Evolutionary conservation across 306 rosid genomes (phyloP).

Genomic region (Rubus parviflorus): DNA sequence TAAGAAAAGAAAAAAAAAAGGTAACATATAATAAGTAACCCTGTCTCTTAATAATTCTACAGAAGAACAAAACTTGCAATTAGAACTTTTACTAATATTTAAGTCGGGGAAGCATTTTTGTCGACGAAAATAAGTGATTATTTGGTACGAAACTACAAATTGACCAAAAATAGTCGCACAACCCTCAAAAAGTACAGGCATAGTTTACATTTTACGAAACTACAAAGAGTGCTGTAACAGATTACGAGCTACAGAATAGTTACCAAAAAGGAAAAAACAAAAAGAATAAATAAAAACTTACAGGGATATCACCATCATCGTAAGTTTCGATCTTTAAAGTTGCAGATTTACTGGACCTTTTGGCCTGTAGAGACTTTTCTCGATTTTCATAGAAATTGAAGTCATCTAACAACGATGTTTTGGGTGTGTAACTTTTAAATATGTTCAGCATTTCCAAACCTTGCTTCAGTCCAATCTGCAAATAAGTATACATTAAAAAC

Average conservation of each 20-base stretch:
- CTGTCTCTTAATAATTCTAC: not conserved
- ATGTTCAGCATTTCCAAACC: conserved; percentile 74
- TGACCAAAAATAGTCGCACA: not conserved
- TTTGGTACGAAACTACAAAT: not conserved
- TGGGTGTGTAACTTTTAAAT: conserved; percentile 54
- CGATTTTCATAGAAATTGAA: conserved; percentile 65
- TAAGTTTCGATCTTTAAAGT: conserved; percentile 39
- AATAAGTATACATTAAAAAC: conserved; percentile 14
- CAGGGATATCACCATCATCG: conserved; percentile 27
- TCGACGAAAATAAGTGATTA: not conserved
- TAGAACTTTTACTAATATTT: too few species aligned
- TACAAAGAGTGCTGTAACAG: not conserved
- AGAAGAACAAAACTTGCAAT: not conserved
- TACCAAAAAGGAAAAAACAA: not conserved
- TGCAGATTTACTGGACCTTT: conserved; percentile 34
- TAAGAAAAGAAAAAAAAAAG: not conserved
- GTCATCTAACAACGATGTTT: conserved; percentile 68
- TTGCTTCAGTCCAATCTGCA: conserved; percentile 69
- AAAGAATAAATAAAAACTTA: conserved; percentile 14
- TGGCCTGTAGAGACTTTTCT: conserved; percentile 42
- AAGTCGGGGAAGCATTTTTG: too few species aligned
- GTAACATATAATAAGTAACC: not conserved
- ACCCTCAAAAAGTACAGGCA: not conserved
- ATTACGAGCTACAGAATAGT: not conserved
- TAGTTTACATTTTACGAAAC: not conserved